Evolutionary conservation across 2,329 filamentous ascomycete genomes (phyloP).

Genomic region (Calonectria pauciramosa): DNA sequence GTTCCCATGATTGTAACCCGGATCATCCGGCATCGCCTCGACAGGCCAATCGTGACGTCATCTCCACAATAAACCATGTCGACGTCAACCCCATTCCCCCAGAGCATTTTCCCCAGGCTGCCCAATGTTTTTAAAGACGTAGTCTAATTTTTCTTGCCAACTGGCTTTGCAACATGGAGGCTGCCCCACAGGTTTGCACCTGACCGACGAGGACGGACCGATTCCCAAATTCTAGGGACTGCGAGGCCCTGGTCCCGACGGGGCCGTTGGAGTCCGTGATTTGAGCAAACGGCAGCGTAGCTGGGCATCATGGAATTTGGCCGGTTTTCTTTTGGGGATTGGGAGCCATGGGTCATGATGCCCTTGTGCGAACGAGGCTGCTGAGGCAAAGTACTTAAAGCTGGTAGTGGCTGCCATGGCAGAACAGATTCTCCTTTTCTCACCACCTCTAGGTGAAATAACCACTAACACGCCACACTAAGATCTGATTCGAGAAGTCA

Average conservation of each 20-base stretch:
- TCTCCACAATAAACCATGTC: not conserved
- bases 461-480: not conserved
- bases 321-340: not conserved
- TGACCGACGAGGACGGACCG: slow-evolving; percentile 41
- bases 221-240: slow-evolving; percentile 41
- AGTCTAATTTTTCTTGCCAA: slow-evolving; percentile 14
- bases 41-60: not conserved
- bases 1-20: slow-evolving; percentile 5
- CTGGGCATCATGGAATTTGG: slow-evolving; percentile 35
- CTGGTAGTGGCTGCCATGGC: not conserved
- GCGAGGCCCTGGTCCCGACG: not conserved
- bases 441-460: not conserved
- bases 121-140: not conserved
- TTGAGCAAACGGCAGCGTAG: slow-evolving; percentile 14
- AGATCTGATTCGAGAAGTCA: not conserved
- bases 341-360: not conserved
- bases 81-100: slow-evolving; percentile 11
- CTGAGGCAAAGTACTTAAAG: not conserved
- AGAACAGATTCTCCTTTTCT: not conserved
- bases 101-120: slow-evolving; percentile 2
- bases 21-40: not conserved
- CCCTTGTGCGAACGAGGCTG: not conserved
- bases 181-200: slow-evolving; percentile 26
- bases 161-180: slow-evolving; percentile 5
- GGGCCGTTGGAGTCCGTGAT: not conserved